Conservation (phyloP, 2,329 filamentous ascomycete species). For the Phoma sp. region DNA sequence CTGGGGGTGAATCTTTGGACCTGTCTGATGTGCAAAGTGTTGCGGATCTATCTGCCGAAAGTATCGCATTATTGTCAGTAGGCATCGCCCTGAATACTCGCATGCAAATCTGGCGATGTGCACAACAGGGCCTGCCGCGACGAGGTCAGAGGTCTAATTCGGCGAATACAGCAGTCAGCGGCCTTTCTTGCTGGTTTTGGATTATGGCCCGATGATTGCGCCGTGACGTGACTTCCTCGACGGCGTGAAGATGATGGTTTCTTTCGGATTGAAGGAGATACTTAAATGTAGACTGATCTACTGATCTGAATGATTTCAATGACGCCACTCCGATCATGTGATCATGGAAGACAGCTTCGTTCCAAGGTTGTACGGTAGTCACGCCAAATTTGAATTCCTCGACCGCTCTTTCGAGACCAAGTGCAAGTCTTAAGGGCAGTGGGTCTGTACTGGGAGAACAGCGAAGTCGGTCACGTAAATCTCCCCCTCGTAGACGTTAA, state of each 20-base stretch:
- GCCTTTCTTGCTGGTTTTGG: too few relatives aligned
- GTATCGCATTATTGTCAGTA: background rate
- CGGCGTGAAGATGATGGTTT: too few relatives aligned
- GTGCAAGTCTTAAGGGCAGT: conserved; percentile 6
- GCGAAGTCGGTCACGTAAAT: conserved; percentile 30
- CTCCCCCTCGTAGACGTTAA: conserved; percentile 21
- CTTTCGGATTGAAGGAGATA: background rate
- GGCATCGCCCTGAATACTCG: too few relatives aligned
- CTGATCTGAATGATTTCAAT: conserved; percentile 1
- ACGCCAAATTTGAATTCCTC: conserved; percentile 3
- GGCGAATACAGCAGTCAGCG: too few relatives aligned
- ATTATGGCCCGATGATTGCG: too few relatives aligned
- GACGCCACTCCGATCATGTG: conserved; percentile 8
- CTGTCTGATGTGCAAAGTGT: conserved; percentile 3
- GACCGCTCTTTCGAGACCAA: conserved; percentile 29
- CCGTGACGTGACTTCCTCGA: too few relatives aligned
- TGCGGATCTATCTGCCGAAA: background rate
- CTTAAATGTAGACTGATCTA: too few relatives aligned
- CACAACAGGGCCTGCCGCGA: background rate
- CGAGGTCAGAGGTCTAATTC: too few relatives aligned
- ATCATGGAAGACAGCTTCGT: conserved; percentile 6
- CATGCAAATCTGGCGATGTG: background rate
- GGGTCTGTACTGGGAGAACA: conserved; percentile 12
- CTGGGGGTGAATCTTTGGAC: conserved; percentile 3
- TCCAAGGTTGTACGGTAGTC: background rate